Base-by-base conservation (phyloP, 352 stramenopile genomes). In the Hyaloperonospora brassicae region DNA sequence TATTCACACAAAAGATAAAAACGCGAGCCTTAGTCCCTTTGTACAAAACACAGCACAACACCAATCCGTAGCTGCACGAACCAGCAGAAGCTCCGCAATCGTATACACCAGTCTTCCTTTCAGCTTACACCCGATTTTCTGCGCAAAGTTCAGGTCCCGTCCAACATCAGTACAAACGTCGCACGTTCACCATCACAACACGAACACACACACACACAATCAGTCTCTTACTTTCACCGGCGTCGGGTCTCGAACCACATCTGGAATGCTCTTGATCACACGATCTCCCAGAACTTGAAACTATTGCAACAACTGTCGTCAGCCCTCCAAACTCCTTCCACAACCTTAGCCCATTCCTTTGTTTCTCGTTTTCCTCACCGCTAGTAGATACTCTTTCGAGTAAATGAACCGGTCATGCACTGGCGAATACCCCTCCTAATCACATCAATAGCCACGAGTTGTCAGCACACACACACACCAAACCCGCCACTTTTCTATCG, bases 31-130 rank as follows among this genome's bases (percentile, higher is more conserved):
- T 8, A 34, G 27, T 34, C 14, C 5, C 36, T 21, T 42, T 14
- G n/a, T 42, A 42, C 5, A 12, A 12, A 42, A 42, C 36, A 42
- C 36, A 42, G 10, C 14, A 5, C 4, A 42, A 34, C 27, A 34
- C 4, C 4, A 42, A 42, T 42, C 36, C 10, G n/a, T 42, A 21
- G n/a, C 36, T 14, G 7, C 7, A 49, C 57, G 13, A 60, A 84
- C 73, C 62, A 84, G 54, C 10, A 89, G 47, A 41, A 91, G 62
- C 23, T 91, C 78, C n/a, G 64, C 55, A 27, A 87, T 63, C 0
- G 74, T 67, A 49, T 91, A 91, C 41, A 81, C 69, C 11, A 76
- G 58, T 46, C 69, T 71, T 10, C 70, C 73, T 46, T 86, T 79
- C 13, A 79, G 59, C 22, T 71, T 63, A 1, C 30, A 27, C 1